Percentiles rank a stretch among this genome's conserved stretches.
phyloP scores from a whole-genome alignment of 139 green algal genomes.

The Cymbomonas tetramitiformis region DNA sequence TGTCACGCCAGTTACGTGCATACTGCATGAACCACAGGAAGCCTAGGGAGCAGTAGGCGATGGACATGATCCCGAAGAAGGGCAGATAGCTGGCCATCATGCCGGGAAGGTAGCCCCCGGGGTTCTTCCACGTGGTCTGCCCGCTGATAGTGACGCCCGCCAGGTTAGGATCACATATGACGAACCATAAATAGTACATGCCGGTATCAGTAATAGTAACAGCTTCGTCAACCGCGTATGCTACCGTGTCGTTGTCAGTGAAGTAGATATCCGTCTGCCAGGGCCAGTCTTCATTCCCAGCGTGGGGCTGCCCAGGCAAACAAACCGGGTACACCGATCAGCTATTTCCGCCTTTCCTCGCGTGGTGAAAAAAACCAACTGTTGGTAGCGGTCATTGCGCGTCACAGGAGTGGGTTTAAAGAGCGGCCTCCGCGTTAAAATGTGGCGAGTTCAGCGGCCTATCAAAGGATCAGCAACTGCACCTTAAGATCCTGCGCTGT shows the following conservation, averaged over 20 bases:
- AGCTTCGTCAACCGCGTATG: conserved; percentile 17
- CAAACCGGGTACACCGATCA: no score
- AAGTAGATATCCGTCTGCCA: conserved; percentile 38
- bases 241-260: conserved; percentile 30
- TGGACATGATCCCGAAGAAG: conserved; percentile 41
- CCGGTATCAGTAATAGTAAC: conserved; percentile 41
- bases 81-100: conserved; percentile 41
- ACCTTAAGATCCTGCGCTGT: no score
- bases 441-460: no score
- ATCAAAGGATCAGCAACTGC: no score
- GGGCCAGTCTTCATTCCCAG: conserved; percentile 31
- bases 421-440: no score
- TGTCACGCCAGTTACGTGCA: conserved; percentile 30
- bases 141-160: conserved; percentile 34
- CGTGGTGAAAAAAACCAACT: no score
- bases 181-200: conserved; percentile 63
- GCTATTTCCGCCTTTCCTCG: no score
- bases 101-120: conserved; percentile 42
- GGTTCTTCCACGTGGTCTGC: conserved; percentile 52
- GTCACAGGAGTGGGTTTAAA: no score
- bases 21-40: conserved; percentile 28
- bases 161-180: conserved; percentile 44
- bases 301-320: no score
- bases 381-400: no score
- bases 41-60: conserved; percentile 34